Percentiles rank a stretch among this genome's conserved stretches.
Evolutionary conservation across 2,329 filamentous ascomycete species (phyloP).

Genomic region (Colletotrichum liriopes): DNA sequence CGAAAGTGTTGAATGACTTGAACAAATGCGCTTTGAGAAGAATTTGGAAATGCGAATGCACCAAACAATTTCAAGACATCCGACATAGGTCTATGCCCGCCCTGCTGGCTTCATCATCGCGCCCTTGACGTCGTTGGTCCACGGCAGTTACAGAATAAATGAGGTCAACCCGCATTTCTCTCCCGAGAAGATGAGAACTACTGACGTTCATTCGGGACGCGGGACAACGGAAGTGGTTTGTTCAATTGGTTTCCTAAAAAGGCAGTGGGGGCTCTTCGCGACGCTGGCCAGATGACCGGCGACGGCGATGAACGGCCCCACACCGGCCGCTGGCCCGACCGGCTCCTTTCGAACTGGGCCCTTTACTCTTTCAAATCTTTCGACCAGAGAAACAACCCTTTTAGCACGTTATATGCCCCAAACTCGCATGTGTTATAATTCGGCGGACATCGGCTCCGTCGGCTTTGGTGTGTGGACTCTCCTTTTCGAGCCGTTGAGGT

Average conservation of each 20-base stretch:
- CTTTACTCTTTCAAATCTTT: not conserved
- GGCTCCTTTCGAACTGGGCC: not conserved
- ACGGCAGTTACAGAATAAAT: not conserved
- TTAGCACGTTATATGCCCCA: too few species aligned
- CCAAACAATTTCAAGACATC: not conserved
- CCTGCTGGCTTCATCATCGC: not conserved
- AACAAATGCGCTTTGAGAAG: too few species aligned
- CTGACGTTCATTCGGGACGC: not conserved
- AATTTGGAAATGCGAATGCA: too few species aligned
- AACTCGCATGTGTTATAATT: not conserved
- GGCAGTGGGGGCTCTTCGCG: constrained; percentile 10
- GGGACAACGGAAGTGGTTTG: not conserved
- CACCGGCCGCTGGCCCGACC: not conserved
- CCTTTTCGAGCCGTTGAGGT: not conserved
- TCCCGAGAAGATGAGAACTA: not conserved
- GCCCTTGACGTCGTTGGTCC: not conserved
- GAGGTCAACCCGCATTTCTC: not conserved
- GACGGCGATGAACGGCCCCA: not conserved
- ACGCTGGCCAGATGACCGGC: not conserved
- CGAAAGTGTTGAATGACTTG: too few species aligned
- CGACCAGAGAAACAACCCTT: too few species aligned
- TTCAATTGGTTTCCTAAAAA: not conserved
- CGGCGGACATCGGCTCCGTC: not conserved
- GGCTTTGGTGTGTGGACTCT: not conserved
- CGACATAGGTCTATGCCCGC: not conserved